phyloP scores from a whole-genome alignment of 1,284 basidiomycete genomes.

The Hemileccinum hortonii region DNA sequence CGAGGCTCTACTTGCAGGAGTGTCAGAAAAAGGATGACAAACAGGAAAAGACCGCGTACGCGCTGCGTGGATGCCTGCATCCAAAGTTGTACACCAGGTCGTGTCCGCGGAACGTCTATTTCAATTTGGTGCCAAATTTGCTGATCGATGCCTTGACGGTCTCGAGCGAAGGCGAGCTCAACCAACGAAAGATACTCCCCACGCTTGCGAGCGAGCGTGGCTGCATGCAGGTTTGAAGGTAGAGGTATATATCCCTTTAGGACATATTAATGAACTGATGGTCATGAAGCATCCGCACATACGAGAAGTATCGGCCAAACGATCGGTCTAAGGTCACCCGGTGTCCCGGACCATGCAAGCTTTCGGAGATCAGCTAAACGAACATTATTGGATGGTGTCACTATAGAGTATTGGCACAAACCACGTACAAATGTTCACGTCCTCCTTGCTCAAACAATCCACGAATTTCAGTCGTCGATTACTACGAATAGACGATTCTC shows the following conservation, averaged over 20 bases:
- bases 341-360: slow-evolving; percentile 96
- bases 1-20: slow-evolving; percentile 64
- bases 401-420: background rate
- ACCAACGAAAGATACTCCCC: slow-evolving; percentile 91
- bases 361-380: slow-evolving; percentile 75
- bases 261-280: slow-evolving; percentile 6
- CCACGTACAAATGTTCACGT: slow-evolving; percentile 72
- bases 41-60: slow-evolving; percentile 44
- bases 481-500: slow-evolving; percentile 73
- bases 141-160: slow-evolving; percentile 81
- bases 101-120: slow-evolving; percentile 92
- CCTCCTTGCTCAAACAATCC: slow-evolving; percentile 65
- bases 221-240: slow-evolving; percentile 72
- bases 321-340: slow-evolving; percentile 82
- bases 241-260: slow-evolving; percentile 90
- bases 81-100: slow-evolving; percentile 90
- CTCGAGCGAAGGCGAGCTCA: slow-evolving; percentile 87
- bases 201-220: slow-evolving; percentile 84
- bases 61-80: slow-evolving; percentile 85
- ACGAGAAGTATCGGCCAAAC: slow-evolving; percentile 95
- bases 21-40: slow-evolving; percentile 15
- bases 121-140: slow-evolving; percentile 99
- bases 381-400: slow-evolving; percentile 3
- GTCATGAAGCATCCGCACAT: slow-evolving; percentile 33
- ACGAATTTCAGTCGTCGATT: slow-evolving; percentile 73